Conservation (phyloP, 179 eudicot genomes). For the Pouteria campechiana region DNA sequence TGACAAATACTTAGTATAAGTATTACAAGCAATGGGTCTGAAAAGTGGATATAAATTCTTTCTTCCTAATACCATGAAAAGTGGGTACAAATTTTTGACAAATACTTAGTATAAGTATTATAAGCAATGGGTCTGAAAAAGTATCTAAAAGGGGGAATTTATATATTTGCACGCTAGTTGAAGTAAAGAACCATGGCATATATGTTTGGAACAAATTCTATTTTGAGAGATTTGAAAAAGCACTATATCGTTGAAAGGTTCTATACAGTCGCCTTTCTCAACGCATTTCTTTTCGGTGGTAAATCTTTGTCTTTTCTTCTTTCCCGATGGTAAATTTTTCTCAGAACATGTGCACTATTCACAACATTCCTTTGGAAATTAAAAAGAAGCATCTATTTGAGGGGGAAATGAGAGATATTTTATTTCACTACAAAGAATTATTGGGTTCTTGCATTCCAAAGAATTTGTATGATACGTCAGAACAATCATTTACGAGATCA, state of each 20-base stretch:
- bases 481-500: not conserved
- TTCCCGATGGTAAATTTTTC: slow-evolving; percentile 1
- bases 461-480: not conserved
- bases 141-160: too few relatives aligned
- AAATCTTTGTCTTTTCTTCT: not conserved
- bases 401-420: not conserved
- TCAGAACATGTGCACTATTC: not conserved
- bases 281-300: slow-evolving; percentile 1
- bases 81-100: too few relatives aligned
- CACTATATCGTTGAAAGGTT: not conserved
- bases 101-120: too few relatives aligned
- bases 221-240: not conserved
- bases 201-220: too few relatives aligned
- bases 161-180: too few relatives aligned
- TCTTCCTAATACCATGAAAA: too few relatives aligned
- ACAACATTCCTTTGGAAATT: not conserved
- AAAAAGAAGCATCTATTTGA: not conserved
- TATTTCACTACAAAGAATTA: not conserved
- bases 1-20: too few relatives aligned
- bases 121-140: too few relatives aligned
- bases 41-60: too few relatives aligned
- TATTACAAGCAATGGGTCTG: too few relatives aligned
- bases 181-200: too few relatives aligned
- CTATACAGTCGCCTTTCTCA: not conserved
- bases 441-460: not conserved